Evolutionary conservation across 768 basidiomycete species (phyloP).

Genomic region (Cyclocybe cylindracea): DNA sequence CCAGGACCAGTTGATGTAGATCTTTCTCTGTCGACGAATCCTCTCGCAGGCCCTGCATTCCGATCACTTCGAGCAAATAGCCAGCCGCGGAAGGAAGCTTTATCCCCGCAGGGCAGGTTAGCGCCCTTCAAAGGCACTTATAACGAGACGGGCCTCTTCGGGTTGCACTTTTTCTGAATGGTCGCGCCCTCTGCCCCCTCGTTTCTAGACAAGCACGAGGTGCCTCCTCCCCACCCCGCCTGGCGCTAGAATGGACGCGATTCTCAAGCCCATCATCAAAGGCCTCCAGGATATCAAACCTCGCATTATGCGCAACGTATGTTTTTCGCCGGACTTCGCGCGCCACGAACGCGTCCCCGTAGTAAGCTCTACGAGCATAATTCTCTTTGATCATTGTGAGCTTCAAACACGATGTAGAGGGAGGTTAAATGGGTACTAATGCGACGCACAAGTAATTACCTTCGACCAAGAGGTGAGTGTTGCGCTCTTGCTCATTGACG

Average conservation of each 20-base stretch:
- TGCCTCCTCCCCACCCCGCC: too few relatives aligned
- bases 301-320: conserved; percentile 46
- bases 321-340: conserved; percentile 11
- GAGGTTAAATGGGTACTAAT: neutral
- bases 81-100: too few relatives aligned
- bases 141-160: too few relatives aligned
- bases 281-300: conserved; percentile 38
- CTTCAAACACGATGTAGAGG: neutral
- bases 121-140: too few relatives aligned
- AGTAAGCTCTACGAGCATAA: conserved; percentile 56
- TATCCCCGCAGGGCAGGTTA: too few relatives aligned
- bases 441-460: conserved; percentile 41
- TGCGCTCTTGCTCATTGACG: neutral
- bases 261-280: conserved; percentile 13
- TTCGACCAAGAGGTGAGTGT: conserved; percentile 50
- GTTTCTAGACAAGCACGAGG: too few relatives aligned
- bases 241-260: neutral
- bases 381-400: conserved; percentile 57
- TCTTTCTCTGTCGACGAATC: too few relatives aligned
- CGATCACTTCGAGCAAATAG: too few relatives aligned
- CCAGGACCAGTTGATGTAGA: too few relatives aligned
- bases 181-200: too few relatives aligned
- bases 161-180: too few relatives aligned
- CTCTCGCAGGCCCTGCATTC: too few relatives aligned
- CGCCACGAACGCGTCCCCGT: neutral